These are phyloP conservation scores for Didymellaceae sp. DNA, from an alignment of 2,329 filamentous ascomycete genomes.

Conservation along the genomic window DNA sequence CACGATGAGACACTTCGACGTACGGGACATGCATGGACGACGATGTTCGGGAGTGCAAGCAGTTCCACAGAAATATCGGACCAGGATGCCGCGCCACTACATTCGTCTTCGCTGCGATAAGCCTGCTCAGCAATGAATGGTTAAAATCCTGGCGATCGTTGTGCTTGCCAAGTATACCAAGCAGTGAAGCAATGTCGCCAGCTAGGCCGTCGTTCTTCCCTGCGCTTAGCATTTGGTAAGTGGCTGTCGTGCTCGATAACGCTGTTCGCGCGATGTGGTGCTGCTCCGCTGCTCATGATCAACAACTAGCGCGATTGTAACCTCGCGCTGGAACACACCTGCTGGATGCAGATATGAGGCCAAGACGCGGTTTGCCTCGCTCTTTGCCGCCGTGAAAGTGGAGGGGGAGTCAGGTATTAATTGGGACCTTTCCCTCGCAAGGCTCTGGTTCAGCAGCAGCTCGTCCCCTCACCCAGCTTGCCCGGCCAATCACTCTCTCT, in stretches of 20 bases:
- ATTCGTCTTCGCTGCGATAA: conserved; percentile 13
- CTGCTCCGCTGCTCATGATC: conserved; percentile 16
- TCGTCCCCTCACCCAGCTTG: conserved; percentile 19
- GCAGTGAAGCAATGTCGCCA: conserved; percentile 34
- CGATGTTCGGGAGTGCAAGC: background rate
- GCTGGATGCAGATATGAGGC: conserved; percentile 38
- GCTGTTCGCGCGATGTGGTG: conserved; percentile 17
- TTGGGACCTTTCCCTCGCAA: conserved; percentile 16
- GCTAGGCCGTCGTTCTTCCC: conserved; percentile 27
- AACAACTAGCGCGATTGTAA: conserved; percentile 35
- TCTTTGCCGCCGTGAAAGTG: conserved; percentile 18
- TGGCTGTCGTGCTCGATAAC: conserved; percentile 32
- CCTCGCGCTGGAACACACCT: conserved; percentile 34
- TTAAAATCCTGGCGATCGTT: conserved; percentile 23
- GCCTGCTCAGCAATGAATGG: conserved; percentile 20
- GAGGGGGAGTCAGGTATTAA: conserved; percentile 25
- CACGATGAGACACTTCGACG: background rate
- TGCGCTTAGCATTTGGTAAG: conserved; percentile 30
- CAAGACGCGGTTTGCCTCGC: conserved; percentile 23
- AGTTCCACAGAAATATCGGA: background rate
- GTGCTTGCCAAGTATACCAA: conserved; percentile 39
- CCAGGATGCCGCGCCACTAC: conserved; percentile 11
- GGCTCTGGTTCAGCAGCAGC: conserved; percentile 19
- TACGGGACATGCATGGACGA: background rate
- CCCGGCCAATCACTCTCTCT: conserved; percentile 18